Conservation (phyloP, 305 asterid species). For the Andrographis paniculata region DNA sequence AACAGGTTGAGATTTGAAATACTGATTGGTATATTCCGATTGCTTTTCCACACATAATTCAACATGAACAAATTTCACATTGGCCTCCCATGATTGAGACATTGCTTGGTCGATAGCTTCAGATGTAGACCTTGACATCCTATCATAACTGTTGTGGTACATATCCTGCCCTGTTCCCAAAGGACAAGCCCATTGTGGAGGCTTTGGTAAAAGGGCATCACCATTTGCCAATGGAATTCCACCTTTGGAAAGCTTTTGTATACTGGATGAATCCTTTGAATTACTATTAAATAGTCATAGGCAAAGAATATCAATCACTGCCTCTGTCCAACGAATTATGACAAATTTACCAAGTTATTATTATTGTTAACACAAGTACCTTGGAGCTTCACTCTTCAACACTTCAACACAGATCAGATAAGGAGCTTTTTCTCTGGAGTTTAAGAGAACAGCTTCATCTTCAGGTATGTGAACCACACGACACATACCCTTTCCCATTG, state of each 20-base stretch:
- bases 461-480: conserved; percentile 98
- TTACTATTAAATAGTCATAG: conserved; percentile 36
- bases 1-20: conserved; percentile 14
- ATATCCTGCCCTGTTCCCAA: conserved; percentile 71
- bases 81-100: conserved; percentile 90
- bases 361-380: conserved; percentile 50
- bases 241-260: conserved; percentile 91
- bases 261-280: conserved; percentile 53
- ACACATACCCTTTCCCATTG: conserved; percentile 92
- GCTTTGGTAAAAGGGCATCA: conserved; percentile 89
- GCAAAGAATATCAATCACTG: conserved; percentile 14
- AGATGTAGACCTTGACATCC: conserved; percentile 90
- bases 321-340: conserved; percentile 11
- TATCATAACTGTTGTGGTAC: conserved; percentile 71
- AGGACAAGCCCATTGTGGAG: conserved; percentile 99
- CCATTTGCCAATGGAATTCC: conserved; percentile 99
- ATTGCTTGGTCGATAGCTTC: conserved; percentile 99
- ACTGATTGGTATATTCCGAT: conserved; percentile 20
- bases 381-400: conserved; percentile 73
- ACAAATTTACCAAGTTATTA: no score
- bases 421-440: conserved; percentile 99
- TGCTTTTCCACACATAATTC: conserved; percentile 76
- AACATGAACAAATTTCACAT: conserved; percentile 84
- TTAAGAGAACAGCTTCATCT: conserved; percentile 96
- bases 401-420: conserved; percentile 94